Conservation (phyloP, 805 yeast species). For the Maudiozyma turicensis region DNA sequence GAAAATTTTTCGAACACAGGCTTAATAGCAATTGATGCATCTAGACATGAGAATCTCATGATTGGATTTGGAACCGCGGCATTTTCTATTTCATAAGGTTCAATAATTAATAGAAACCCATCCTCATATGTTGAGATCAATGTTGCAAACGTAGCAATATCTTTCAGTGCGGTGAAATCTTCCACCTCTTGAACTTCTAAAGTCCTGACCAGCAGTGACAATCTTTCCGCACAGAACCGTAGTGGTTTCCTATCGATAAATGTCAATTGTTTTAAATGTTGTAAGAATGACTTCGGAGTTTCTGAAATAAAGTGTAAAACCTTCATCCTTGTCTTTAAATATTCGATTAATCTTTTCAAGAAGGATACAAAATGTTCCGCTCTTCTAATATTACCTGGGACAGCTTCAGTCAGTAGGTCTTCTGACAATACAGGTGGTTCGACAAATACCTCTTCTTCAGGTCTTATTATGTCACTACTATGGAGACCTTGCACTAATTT, state of each 20-base stretch:
- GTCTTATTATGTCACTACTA: constrained; percentile 61
- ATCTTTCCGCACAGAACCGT: constrained; percentile 82
- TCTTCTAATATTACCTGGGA: constrained; percentile 93
- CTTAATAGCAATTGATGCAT: constrained; percentile 95
- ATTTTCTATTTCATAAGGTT: constrained; percentile 91
- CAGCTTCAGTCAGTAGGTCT: constrained; percentile 82
- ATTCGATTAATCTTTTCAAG: constrained; percentile 84
- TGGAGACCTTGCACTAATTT: constrained; percentile 82
- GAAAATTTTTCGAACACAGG: constrained; percentile 92
- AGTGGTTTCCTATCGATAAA: constrained; percentile 89
- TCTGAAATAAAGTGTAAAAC: constrained; percentile 96
- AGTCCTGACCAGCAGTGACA: constrained; percentile 80
- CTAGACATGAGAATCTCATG: constrained; percentile 84
- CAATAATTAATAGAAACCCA: constrained; percentile 85
- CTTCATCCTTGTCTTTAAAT: constrained; percentile 93
- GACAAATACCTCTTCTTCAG: constrained; percentile 48
- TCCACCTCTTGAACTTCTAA: constrained; percentile 82
- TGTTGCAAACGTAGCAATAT: constrained; percentile 94
- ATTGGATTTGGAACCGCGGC: constrained; percentile 97
- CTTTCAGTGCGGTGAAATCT: constrained; percentile 86
- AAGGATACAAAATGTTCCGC: constrained; percentile 97
- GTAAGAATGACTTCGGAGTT: constrained; percentile 86
- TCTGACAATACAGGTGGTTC: constrained; percentile 80
- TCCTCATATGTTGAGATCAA: constrained; percentile 88
- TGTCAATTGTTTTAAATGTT: constrained; percentile 86